Evolutionary conservation across 495 filamentous ascomycete genomes (phyloP).

Genomic region (Penicillium dipodomyicola): DNA sequence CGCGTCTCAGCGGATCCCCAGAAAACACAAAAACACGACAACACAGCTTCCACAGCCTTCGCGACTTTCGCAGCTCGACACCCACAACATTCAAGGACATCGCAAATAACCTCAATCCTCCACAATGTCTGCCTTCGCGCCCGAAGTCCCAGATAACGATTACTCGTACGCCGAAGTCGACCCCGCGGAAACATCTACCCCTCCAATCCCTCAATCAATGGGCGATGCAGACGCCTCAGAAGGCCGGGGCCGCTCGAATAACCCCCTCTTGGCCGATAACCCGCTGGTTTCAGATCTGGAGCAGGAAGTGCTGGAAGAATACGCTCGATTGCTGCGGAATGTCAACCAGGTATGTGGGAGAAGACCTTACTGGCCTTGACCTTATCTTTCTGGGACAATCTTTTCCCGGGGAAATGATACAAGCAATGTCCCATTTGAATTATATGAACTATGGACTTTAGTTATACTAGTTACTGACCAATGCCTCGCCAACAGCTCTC

Average conservation of each 20-base stretch:
- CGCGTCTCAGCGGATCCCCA: conserved; percentile 7
- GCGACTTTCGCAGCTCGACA: not conserved
- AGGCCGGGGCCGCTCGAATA: conserved; percentile 25
- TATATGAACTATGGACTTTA: not conserved
- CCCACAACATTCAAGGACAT: not conserved
- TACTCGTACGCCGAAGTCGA: conserved; percentile 24
- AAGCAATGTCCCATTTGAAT: not conserved
- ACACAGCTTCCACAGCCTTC: not conserved
- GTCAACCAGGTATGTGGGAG: conserved; percentile 71
- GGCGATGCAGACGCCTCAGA: conserved; percentile 19
- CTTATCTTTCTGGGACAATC: not conserved
- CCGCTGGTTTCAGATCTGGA: conserved; percentile 65
- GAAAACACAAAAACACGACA: not conserved
- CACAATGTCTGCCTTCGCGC: conserved; percentile 30
- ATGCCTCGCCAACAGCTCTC: conserved; percentile 30
- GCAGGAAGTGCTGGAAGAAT: conserved; percentile 93
- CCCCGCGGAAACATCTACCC: conserved; percentile 22
- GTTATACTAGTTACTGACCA: not conserved
- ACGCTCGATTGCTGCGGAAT: conserved; percentile 80
- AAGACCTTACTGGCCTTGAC: conserved; percentile 3
- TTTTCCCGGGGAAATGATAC: not conserved
- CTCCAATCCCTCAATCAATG: conserved; percentile 22
- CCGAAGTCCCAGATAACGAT: conserved; percentile 24
- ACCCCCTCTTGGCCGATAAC: conserved; percentile 44
- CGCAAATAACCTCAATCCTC: not conserved